Percentiles rank a stretch among this genome's conserved stretches.
These are phyloP conservation scores for Wakefieldia striispora DNA, from an alignment of 768 basidiomycete genomes.

Conservation along the genomic window DNA sequence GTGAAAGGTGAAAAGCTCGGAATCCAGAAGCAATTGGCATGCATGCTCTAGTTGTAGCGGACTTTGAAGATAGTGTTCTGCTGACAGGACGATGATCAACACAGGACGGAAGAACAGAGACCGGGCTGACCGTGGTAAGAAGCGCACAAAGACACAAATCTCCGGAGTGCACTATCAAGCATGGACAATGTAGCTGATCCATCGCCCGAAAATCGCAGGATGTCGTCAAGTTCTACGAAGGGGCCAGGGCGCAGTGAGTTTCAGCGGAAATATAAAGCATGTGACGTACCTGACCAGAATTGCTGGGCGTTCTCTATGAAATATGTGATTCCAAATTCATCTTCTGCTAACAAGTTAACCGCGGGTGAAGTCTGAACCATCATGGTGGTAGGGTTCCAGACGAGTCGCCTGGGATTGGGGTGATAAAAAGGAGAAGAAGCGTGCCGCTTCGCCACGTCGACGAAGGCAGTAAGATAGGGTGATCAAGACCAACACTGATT, in stretches of 20 bases:
- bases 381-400: constrained; percentile 3
- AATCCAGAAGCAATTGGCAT: constrained; percentile 69
- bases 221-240: constrained; percentile 79
- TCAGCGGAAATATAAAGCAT: constrained; percentile 2
- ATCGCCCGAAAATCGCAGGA: constrained; percentile 63
- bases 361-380: constrained; percentile 19
- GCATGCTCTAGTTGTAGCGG: constrained; percentile 85
- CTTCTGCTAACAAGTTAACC: constrained; percentile 39
- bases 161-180: constrained; percentile 75
- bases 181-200: constrained; percentile 59
- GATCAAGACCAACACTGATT: neutral
- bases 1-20: constrained; percentile 87
- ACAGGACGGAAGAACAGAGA: neutral
- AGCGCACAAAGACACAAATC: constrained; percentile 76
- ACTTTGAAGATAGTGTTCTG: constrained; percentile 84
- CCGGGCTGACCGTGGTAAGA: constrained; percentile 76
- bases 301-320: constrained; percentile 81
- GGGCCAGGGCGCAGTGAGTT: constrained; percentile 4
- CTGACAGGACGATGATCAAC: constrained; percentile 14
- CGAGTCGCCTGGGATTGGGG: constrained; percentile 5
- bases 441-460: neutral
- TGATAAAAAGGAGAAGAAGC: constrained; percentile 4
- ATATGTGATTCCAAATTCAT: constrained; percentile 78
- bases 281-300: constrained; percentile 80
- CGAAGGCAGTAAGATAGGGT: neutral